Base-by-base conservation (phyloP, 352 stramenopile species). In the Pythium coloratum region DNA sequence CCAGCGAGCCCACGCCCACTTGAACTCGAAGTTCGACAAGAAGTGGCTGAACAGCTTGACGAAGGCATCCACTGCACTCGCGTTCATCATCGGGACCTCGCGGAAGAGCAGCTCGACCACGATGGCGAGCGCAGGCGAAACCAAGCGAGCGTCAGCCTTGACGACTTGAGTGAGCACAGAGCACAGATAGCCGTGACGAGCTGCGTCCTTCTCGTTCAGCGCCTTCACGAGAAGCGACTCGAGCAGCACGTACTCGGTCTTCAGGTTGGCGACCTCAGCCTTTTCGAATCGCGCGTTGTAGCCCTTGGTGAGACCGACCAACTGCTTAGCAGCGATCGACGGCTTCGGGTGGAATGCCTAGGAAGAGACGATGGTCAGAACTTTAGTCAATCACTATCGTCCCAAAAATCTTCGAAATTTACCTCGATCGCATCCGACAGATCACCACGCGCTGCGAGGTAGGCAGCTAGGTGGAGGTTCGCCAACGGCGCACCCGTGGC, bases 11-110 rank as follows among this genome's bases (percentile, higher is more conserved):
- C 86, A 96, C 6, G 79, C 76, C 88, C 88, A 96, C 67, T 96
- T 96, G 67, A 82, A 96, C 63, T 96, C 88, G 51, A 94, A 96
- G 50, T 96, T 96, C 2, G 86, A 92, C 38, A 96, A 46, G 59
- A 96, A 96, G 62, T 93, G 86, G 59, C 84, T 92, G 61, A 96
- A 91, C 28, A 94, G 62, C 53, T 86, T 73, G 40, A 92, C 86
- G n/a, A 96, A 92, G 3, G 80, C 76, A 40, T 90, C 78, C 6
- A 82, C 62, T 0, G 75, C 75, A 28, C 71, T 69, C 6, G 86
- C 82, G 40, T 75, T 82, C 86, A 96, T 94, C 24, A 77, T 76
- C 9, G 86, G 80, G 3, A 96, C 72, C 66, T 94, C 82, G 55
- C 88, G 86, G 67, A 94, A 96, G n/a, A 94, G 61, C 14, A 96